Base-by-base conservation (phyloP, 2,329 filamentous ascomycete species). In the Penicillium sp. region DNA sequence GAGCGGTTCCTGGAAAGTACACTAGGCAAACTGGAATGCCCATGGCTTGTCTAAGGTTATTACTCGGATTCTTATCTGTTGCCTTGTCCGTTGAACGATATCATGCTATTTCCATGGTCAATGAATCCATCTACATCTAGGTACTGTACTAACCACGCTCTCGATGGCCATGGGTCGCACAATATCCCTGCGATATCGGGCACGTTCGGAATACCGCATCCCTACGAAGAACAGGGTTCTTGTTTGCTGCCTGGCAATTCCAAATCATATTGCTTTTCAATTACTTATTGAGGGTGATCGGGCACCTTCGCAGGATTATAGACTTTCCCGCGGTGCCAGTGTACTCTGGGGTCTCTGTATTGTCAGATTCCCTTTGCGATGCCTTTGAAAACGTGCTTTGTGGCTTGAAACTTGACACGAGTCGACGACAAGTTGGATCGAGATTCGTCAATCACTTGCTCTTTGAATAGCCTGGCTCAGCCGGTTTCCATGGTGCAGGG, bases 391-490 rank as follows among this genome's bases (percentile, higher is more conserved):
- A 31, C 6, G 75, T 78, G 22, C 76, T 74, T 12, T 76, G 62
- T 2, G 72, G 68, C 1, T 73, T 68, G n/a, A 79, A 65, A 39
- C 15, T 39, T 39, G 4, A 73, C 72, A 50, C 67, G 66, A 0
- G 73, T 57, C 0, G 62, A 60, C 0, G 76, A 76, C 1, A 78
- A 2, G 43, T 37, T 78, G 76, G 8, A 77, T 73, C 0, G 74
- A 71, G 43, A 75, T 79, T 0, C 71, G 63, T 2, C 76, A 76
- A 3, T 78, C 76, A 45, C 75, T 78, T 22, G 75, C 75, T 78
- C 34, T 34, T 15, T 14, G 6, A 41, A 41, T n/a, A 5, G 14
- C 12, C 15, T 8, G 15, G 35, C 6, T 39, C 48, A 51, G 22
- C 15, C 28, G n/a, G 6, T 8, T 11, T 49, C 25, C 25, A 25